phyloP scores from a whole-genome alignment of 352 stramenopile species.

The Phytophthora sansomeana region DNA sequence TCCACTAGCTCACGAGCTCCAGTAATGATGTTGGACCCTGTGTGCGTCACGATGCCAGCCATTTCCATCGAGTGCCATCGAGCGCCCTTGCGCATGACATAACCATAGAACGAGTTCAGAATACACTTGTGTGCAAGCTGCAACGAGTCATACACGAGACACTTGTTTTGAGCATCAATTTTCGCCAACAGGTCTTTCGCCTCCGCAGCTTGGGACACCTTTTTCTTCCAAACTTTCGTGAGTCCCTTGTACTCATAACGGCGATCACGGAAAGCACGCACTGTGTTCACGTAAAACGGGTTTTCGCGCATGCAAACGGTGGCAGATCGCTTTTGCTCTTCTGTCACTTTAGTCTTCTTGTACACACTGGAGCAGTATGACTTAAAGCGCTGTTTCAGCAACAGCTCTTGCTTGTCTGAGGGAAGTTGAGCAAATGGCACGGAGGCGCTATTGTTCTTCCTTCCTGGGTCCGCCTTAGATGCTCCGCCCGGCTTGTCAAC shows the following conservation, averaged over 20 bases:
- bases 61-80: constrained; percentile 99
- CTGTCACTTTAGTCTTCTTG: constrained; percentile 97
- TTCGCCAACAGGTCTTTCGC: constrained; percentile 88
- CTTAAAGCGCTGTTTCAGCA: constrained; percentile 87
- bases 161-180: constrained; percentile 89
- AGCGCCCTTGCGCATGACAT: constrained; percentile 99
- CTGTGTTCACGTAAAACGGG: constrained; percentile 99
- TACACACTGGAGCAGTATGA: constrained; percentile 98
- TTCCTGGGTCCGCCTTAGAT: constrained; percentile 13
- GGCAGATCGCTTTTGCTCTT: constrained; percentile 94
- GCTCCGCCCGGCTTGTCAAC: constrained; percentile 23
- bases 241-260: constrained; percentile 99
- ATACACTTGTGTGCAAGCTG: constrained; percentile 99
- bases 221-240: constrained; percentile 96
- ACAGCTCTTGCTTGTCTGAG: constrained; percentile 63
- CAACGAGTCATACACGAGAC: constrained; percentile 97
- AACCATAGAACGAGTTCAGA: constrained; percentile 99
- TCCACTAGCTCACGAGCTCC: constrained; percentile 94
- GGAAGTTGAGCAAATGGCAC: constrained; percentile 72
- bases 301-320: constrained; percentile 99
- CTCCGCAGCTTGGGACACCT: constrained; percentile 78
- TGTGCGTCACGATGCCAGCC: constrained; percentile 99
- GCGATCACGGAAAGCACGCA: constrained; percentile 98
- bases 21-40: constrained; percentile 98
- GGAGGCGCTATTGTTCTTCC: constrained; percentile 13